These are phyloP conservation scores for Tremella fuciformis DNA, from an alignment of 768 basidiomycete species.

Conservation along the genomic window DNA sequence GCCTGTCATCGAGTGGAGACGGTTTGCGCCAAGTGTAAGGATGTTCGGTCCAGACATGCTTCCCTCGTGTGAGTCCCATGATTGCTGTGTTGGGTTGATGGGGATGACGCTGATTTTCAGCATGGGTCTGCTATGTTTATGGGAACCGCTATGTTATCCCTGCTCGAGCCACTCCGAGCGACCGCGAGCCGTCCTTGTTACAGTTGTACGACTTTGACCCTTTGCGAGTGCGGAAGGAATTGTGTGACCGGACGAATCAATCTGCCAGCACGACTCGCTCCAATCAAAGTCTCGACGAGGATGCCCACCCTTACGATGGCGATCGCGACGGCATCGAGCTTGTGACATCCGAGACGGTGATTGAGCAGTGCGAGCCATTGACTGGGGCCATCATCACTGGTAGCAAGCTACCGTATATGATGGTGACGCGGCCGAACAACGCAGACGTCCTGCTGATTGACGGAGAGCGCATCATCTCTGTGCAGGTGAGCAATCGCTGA, in stretches of 20 bases:
- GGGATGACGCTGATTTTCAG: slow-evolving; percentile 18
- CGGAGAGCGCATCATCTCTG: slow-evolving; percentile 33
- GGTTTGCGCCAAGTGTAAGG: slow-evolving; percentile 42
- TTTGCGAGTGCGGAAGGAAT: slow-evolving; percentile 19
- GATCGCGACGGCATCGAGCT: slow-evolving; percentile 29
- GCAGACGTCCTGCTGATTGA: slow-evolving; percentile 36
- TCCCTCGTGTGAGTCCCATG: slow-evolving; percentile 30
- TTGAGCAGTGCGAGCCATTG: slow-evolving; percentile 17
- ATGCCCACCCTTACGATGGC: slow-evolving; percentile 15
- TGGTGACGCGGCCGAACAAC: slow-evolving; percentile 12
- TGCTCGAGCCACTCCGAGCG: background rate
- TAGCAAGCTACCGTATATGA: slow-evolving; percentile 30
- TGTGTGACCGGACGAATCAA: slow-evolving; percentile 7
- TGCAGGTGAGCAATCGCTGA: slow-evolving; percentile 27
- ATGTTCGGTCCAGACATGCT: slow-evolving; percentile 37
- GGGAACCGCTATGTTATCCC: slow-evolving; percentile 42
- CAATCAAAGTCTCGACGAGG: background rate
- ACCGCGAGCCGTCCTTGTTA: slow-evolving; percentile 6
- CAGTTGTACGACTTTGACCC: slow-evolving; percentile 48
- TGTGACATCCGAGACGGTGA: slow-evolving; percentile 26
- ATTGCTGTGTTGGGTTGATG: slow-evolving; percentile 8
- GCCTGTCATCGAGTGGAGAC: slow-evolving; percentile 36
- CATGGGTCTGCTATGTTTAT: slow-evolving; percentile 51
- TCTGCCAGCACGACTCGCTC: background rate
- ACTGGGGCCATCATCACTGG: slow-evolving; percentile 23